These are phyloP conservation scores for Cynanchum wilfordii DNA, from an alignment of 257 asterid genomes.

Conservation along the genomic window DNA sequence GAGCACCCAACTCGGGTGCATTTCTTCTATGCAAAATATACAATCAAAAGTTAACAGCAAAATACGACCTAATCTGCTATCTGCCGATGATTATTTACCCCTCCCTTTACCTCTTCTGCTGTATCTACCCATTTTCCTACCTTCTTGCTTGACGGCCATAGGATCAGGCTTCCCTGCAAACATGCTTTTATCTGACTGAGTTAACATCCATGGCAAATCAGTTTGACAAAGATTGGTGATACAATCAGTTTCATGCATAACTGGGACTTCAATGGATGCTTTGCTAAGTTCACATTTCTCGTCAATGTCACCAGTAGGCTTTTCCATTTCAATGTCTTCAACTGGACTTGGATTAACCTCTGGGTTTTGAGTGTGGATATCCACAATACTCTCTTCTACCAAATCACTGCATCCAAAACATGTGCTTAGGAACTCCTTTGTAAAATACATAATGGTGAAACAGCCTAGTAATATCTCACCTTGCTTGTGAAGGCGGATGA, in stretches of 20 bases:
- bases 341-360: constrained; percentile 16
- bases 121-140: constrained; percentile 27
- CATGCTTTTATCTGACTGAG: constrained; percentile 21
- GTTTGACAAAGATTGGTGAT: constrained; percentile 27
- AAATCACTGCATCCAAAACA: constrained; percentile 32
- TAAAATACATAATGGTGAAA: not conserved
- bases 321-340: constrained; percentile 9
- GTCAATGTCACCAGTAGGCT: constrained; percentile 17
- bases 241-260: constrained; percentile 33
- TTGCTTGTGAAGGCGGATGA: constrained; percentile 32
- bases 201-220: constrained; percentile 27
- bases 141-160: constrained; percentile 29
- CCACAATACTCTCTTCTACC: constrained; percentile 22
- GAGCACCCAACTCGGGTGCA: not conserved
- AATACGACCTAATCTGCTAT: not conserved
- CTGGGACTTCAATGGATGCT: constrained; percentile 50
- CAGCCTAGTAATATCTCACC: constrained; percentile 33
- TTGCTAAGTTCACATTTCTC: constrained; percentile 38
- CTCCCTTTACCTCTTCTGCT: constrained; percentile 37
- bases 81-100: constrained; percentile 31
- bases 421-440: constrained; percentile 6
- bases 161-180: constrained; percentile 15
- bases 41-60: not conserved
- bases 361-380: constrained; percentile 21
- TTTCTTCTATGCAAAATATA: not conserved